These are phyloP conservation scores for Apophysomyces trapeziformis DNA, from an alignment of 371 early-diverging fungal genomes.

Conservation along the genomic window DNA sequence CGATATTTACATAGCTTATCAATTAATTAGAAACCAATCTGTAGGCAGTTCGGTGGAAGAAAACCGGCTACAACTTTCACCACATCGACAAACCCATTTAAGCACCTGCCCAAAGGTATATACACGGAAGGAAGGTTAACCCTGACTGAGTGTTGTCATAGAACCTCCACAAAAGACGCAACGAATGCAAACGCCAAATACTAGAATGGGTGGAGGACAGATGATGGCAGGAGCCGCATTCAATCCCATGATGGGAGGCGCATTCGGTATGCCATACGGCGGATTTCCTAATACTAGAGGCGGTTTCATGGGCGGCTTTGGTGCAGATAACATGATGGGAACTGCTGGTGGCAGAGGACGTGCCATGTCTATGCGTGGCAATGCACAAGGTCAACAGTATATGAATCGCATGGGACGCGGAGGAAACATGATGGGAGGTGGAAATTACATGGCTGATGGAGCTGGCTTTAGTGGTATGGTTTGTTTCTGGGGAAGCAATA, in stretches of 20 bases:
- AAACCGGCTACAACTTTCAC: slow-evolving; percentile 39
- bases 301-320: slow-evolving; percentile 42
- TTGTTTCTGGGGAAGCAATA: background rate
- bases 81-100: slow-evolving; percentile 50
- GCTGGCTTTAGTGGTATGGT: slow-evolving; percentile 31
- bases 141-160: slow-evolving; percentile 3
- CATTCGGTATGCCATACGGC: slow-evolving; percentile 30
- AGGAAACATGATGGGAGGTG: slow-evolving; percentile 35
- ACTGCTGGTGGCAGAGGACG: slow-evolving; percentile 25
- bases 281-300: slow-evolving; percentile 35
- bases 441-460: slow-evolving; percentile 24
- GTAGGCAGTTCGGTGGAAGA: slow-evolving; percentile 47
- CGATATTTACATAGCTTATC: background rate
- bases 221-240: slow-evolving; percentile 22
- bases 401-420: slow-evolving; percentile 37
- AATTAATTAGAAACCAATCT: background rate
- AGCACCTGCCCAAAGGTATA: slow-evolving; percentile 54
- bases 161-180: slow-evolving; percentile 39
- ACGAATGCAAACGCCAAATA: slow-evolving; percentile 27
- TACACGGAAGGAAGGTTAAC: background rate
- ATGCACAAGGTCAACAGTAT: slow-evolving; percentile 21
- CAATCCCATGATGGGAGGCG: slow-evolving; percentile 36
- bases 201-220: slow-evolving; percentile 19
- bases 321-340: slow-evolving; percentile 36
- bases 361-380: slow-evolving; percentile 28